Evolutionary conservation across 352 stramenopile species (phyloP), one percentile per base, ranked within the genome.

Genomic region (Phytophthora chlamydospora): DNA sequence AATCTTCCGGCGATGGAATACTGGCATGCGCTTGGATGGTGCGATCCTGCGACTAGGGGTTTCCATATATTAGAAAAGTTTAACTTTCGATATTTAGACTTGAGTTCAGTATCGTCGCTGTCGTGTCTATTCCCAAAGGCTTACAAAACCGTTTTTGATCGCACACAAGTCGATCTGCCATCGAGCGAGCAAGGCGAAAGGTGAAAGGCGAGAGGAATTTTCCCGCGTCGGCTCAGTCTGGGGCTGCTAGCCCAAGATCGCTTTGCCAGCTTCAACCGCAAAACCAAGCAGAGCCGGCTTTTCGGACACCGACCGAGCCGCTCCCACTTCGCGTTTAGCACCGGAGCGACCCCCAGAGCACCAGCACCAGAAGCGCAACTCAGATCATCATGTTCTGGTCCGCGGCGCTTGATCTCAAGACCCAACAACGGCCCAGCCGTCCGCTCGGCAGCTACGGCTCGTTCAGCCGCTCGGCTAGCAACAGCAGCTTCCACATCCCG

Each of bases 331-430:
- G 19, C 40, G 35, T 61, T 62, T 29, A 29, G 24, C 24, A 29
- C 24, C 24, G 24, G 24, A 29, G 24, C 24, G 24, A 29, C 24
- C 24, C 24, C 24, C 24, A 29, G 24, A 29, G 24, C 29, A 21
- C 41, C 41, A 58, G 38, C 34, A 45, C 48, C 34, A 42, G 36
- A 19, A 57, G 16, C 16, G 32, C 19, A 51, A 36, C 33, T 8
- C 12, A 43, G 57, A 45, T 34, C 32, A 62, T 9, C 34, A 92
- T 92, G 83, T 88, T 89, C 62, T 92, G 83, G 83, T 92, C 80
- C 8, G 83, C 83, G 2, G 73, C 80, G 31, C 52, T 92, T 51
- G 77, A 85, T 41, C 80, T 92, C 50, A 85, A 84, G 58, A 75
- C 76, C 41, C 72, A 75, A 41, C 58, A 60, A 36, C 57, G 65